Conservation (phyloP, 495 filamentous ascomycete genomes). For the Penicillium salamii region DNA sequence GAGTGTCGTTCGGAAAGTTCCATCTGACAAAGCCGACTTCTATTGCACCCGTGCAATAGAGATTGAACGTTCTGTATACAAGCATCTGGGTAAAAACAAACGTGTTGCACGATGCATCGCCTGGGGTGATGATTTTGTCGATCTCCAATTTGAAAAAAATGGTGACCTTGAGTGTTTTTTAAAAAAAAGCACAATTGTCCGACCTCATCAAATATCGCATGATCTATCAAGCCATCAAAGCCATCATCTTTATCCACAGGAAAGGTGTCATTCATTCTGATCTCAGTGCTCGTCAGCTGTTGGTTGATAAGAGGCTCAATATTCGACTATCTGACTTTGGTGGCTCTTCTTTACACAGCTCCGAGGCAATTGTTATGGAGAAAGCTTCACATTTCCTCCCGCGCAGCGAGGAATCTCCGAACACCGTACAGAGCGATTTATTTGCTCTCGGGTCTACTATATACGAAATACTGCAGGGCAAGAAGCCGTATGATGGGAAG, state of each 20-base stretch:
- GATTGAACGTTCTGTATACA: constrained; percentile 2
- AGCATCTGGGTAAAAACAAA: constrained; percentile 8
- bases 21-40: not conserved
- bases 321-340: constrained; percentile 28
- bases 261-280: constrained; percentile 9
- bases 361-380: constrained; percentile 16
- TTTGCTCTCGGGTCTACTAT: constrained; percentile 27
- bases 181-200: not conserved
- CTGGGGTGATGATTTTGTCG: constrained; percentile 5
- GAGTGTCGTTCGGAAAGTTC: constrained; percentile 4
- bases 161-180: constrained; percentile 8
- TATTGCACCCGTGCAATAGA: not conserved
- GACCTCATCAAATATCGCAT: not conserved
- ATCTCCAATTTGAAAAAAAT: constrained; percentile 5
- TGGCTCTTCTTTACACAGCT: constrained; percentile 25
- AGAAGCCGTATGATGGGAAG: constrained; percentile 21
- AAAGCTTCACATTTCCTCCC: no score
- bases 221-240: constrained; percentile 4
- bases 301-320: constrained; percentile 18
- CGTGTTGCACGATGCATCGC: constrained; percentile 4
- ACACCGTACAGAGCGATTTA: constrained; percentile 24
- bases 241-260: constrained; percentile 3
- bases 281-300: constrained; percentile 6
- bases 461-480: constrained; percentile 27
- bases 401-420: no score